Conservation (phyloP, 352 stramenopile genomes). For the Pythium dissimile region DNA sequence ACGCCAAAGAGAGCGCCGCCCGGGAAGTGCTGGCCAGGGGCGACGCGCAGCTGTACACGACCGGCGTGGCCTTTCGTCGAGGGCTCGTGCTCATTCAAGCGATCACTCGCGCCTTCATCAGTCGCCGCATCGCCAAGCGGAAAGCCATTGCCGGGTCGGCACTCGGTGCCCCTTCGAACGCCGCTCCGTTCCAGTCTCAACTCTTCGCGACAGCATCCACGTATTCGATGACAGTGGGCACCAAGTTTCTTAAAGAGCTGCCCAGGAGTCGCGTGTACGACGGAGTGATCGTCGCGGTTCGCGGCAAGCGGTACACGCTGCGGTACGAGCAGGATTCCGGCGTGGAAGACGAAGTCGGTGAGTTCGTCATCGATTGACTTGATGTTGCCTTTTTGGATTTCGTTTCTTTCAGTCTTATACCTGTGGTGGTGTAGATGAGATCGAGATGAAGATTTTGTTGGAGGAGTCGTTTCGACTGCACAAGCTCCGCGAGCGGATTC, state of each 20-base stretch:
- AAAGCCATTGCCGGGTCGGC: slow-evolving; percentile 11
- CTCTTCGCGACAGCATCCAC: slow-evolving; percentile 2
- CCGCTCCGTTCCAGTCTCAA: slow-evolving; percentile 10
- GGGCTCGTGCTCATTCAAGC: slow-evolving; percentile 68
- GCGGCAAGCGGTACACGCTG: slow-evolving; percentile 45
- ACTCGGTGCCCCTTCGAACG: background rate
- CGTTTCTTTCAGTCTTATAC: background rate
- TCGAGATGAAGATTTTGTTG: slow-evolving; percentile 77
- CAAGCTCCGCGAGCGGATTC: slow-evolving; percentile 29
- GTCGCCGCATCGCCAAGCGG: slow-evolving; percentile 34
- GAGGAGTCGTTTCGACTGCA: slow-evolving; percentile 57
- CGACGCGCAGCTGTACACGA: slow-evolving; percentile 66
- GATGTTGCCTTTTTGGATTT: background rate
- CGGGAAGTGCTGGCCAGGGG: slow-evolving; percentile 60
- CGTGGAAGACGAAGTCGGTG: slow-evolving; percentile 68
- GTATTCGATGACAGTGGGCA: slow-evolving; percentile 48
- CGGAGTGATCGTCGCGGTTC: slow-evolving; percentile 45
- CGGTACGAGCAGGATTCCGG: slow-evolving; percentile 61
- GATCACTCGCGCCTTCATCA: slow-evolving; percentile 67
- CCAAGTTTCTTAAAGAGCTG: slow-evolving; percentile 71
- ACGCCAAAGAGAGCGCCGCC: slow-evolving; percentile 49
- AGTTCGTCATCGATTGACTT: background rate
- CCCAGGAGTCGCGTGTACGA: slow-evolving; percentile 64
- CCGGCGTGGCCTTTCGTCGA: slow-evolving; percentile 66
- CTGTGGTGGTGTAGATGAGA: slow-evolving; percentile 36